Evolutionary conservation across 1,139 yeast species (phyloP), one percentile per base, ranked within the genome.

Genomic region (Pichia cactophila): DNA sequence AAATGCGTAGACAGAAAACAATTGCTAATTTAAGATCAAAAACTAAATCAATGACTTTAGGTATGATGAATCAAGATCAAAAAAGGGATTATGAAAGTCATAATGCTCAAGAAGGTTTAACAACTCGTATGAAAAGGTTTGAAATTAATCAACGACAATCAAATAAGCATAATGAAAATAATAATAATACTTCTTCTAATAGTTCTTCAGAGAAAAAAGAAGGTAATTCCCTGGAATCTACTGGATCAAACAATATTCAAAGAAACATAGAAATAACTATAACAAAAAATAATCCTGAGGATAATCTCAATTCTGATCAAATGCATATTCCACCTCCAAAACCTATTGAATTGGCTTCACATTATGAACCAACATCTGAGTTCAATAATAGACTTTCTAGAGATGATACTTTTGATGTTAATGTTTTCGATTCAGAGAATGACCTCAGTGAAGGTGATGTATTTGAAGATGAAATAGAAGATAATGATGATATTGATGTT

Each of bases 1-100:
- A 80, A 62, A 83, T 87, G 86, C 77, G 97, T 59, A 73, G 95
- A 51, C 77, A 86, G 0, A 86, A 86, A 36, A 87, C 95, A 0
- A 63, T 85, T 51, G 81, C 86, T 35, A 81, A 84, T 2, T 54
- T 63, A 37, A 70, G 84, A 51, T 70, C 81, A 0, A 63, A 60
- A 50, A 65, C 73, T 1, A 60, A 58, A 52, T 61, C 58, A 10
- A 55, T 54, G 33, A 44, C 59, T 6, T 45, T 59, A 4, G 47
- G 51, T 28, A 49, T 47, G 8, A 50, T 37, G 4, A 44, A 43
- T 35, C 38, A 43, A 20, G 33, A 11, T 10, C 11, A 36, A 28
- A 38, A 41, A 23, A 48, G 47, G 42, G 41, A 46, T 16, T 50
- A 36, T 33, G 48, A 48, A 26, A 61, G 63, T 5, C 65, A 62